These are phyloP conservation scores for Agaricus subrufescens DNA, from an alignment of 768 basidiomycete species.

Conservation along the genomic window DNA sequence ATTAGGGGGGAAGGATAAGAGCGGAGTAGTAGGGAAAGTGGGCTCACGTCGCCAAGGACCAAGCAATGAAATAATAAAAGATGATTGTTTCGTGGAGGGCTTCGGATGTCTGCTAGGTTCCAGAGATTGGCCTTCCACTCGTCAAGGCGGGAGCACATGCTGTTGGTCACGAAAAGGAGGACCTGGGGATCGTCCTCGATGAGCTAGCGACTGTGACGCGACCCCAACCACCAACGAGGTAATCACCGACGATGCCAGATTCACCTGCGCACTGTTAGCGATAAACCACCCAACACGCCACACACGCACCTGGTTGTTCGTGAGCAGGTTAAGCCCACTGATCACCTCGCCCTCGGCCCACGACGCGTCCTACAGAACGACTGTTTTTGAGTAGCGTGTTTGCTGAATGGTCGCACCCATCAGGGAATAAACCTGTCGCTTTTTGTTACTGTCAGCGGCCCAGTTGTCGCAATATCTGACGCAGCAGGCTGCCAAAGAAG, in stretches of 20 bases:
- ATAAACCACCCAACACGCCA: no score
- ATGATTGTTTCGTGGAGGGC: conserved; percentile 97
- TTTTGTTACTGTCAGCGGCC: no score
- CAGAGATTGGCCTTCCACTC: conserved; percentile 99
- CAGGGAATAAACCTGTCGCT: conserved; percentile 71
- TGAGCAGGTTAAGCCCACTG: conserved; percentile 64
- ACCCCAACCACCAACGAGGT: conserved; percentile 23
- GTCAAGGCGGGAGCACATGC: conserved; percentile 81
- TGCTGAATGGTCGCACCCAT: conserved; percentile 85
- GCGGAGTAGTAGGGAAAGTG: conserved; percentile 5
- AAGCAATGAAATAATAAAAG: conserved; percentile 96
- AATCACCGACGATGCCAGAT: conserved; percentile 34
- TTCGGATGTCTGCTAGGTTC: conserved; percentile 97
- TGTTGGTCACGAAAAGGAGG: conserved; percentile 92
- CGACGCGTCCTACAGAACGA: no score
- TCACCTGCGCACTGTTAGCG: conserved; percentile 25
- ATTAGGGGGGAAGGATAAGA: no score
- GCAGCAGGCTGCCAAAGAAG: conserved; percentile 73
- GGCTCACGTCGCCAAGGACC: conserved; percentile 95
- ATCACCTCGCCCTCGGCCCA: conserved; percentile 28
- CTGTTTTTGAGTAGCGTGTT: conserved; percentile 76
- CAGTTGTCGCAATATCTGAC: no score
- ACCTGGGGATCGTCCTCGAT: conserved; percentile 96
- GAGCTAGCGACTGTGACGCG: conserved; percentile 76
- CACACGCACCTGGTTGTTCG: conserved; percentile 83